phyloP scores from a whole-genome alignment of 768 basidiomycete species.

The Phylloporus rhodoxanthus region DNA sequence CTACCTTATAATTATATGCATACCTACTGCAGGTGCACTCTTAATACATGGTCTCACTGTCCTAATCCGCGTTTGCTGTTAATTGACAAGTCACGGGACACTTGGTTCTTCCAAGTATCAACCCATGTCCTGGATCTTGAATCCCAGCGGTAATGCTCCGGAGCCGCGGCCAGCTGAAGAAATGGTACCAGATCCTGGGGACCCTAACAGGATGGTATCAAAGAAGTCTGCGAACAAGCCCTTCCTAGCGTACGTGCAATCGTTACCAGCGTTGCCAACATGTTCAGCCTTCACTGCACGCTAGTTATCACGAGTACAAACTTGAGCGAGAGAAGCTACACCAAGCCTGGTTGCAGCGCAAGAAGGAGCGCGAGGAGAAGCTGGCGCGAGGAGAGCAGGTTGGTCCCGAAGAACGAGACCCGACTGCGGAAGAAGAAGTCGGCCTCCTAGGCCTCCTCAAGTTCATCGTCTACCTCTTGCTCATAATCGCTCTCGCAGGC shows the following conservation, averaged over 20 bases:
- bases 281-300: constrained; percentile 5
- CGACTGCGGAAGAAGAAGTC: constrained; percentile 63
- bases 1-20: constrained; percentile 32
- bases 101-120: background rate
- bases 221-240: constrained; percentile 82
- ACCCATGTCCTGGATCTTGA: constrained; percentile 63
- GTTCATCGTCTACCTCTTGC: constrained; percentile 52
- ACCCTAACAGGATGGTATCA: constrained; percentile 66
- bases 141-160: constrained; percentile 35
- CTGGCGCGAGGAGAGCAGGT: constrained; percentile 69
- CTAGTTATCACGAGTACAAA: constrained; percentile 63
- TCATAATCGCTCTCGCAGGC: constrained; percentile 57
- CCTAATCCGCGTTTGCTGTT: constrained; percentile 11
- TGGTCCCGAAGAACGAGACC: constrained; percentile 68
- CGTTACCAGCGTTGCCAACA: background rate
- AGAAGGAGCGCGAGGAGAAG: constrained; percentile 65
- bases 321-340: constrained; percentile 55
- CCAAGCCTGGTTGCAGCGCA: constrained; percentile 61
- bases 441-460: constrained; percentile 62
- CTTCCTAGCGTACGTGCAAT: constrained; percentile 64
- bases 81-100: background rate
- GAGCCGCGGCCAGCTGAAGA: constrained; percentile 38
- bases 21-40: constrained; percentile 31
- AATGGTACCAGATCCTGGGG: constrained; percentile 57
- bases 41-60: constrained; percentile 24